These are phyloP conservation scores for Nicotiana sylvestris DNA, from an alignment of 257 asterid genomes.

Conservation along the genomic window DNA sequence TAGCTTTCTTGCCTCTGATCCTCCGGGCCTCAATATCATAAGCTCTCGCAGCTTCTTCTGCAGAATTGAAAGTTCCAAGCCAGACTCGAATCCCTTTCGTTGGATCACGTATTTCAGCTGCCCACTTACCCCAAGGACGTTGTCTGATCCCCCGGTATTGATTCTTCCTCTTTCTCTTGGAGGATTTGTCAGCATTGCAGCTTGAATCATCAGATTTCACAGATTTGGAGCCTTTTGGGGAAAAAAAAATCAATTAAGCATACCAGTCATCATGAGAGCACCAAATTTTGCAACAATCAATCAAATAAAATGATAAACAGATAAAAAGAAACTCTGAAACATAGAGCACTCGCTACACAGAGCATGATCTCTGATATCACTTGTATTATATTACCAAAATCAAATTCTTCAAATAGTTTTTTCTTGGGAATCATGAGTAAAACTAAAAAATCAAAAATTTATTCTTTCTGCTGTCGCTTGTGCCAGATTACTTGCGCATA, in stretches of 20 bases:
- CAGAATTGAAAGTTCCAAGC: constrained; percentile 97
- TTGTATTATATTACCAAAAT: not conserved
- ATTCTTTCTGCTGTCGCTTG: not conserved
- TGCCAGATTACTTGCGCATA: not conserved
- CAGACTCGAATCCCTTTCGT: constrained; percentile 94
- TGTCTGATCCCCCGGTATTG: constrained; percentile 95
- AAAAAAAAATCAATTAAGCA: not conserved
- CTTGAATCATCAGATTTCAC: constrained; percentile 40
- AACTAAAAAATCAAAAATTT: not conserved
- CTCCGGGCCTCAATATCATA: constrained; percentile 87
- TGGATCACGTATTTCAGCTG: constrained; percentile 99
- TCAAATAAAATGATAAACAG: not conserved
- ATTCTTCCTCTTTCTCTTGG: constrained; percentile 89
- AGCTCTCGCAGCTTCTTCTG: constrained; percentile 99
- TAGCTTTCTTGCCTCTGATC: constrained; percentile 93
- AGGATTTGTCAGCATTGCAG: constrained; percentile 56
- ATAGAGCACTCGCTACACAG: not conserved
- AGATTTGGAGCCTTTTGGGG: constrained; percentile 35
- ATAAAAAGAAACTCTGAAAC: not conserved
- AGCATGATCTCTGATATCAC: not conserved
- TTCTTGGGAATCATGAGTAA: not conserved
- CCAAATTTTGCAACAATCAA: not conserved
- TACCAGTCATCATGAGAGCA: not conserved
- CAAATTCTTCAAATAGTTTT: not conserved
- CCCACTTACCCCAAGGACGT: constrained; percentile 99